phyloP scores from a whole-genome alignment of 768 basidiomycete genomes.

The Leccinum sublutescens region DNA sequence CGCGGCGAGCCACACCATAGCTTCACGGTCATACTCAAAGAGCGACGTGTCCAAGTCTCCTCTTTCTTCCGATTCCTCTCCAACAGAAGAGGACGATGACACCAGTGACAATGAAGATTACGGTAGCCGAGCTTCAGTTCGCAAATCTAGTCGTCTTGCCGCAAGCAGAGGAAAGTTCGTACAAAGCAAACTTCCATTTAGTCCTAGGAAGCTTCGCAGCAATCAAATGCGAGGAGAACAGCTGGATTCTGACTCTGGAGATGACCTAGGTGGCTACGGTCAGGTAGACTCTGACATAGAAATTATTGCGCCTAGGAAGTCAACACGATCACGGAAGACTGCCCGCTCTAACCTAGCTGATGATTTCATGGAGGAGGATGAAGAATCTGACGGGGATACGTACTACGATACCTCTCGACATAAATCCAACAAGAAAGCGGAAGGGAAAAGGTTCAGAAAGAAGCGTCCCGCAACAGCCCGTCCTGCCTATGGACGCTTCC shows the following conservation, averaged over 20 bases:
- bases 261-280: conserved; percentile 40
- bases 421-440: conserved; percentile 4
- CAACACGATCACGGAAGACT: conserved; percentile 45
- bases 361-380: conserved; percentile 24
- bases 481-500: conserved; percentile 51
- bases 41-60: conserved; percentile 12
- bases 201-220: conserved; percentile 60
- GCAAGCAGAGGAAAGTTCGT: neutral
- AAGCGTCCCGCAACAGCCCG: conserved; percentile 37
- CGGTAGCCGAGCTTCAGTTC: neutral
- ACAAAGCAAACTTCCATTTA: conserved; percentile 55
- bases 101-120: conserved; percentile 16
- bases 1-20: conserved; percentile 1
- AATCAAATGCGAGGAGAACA: conserved; percentile 23
- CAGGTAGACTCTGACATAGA: conserved; percentile 30
- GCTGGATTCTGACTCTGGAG: conserved; percentile 36
- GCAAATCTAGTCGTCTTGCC: conserved; percentile 21
- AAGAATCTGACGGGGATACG: conserved; percentile 33
- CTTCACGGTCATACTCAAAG: conserved; percentile 7
- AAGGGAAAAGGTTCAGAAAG: conserved; percentile 23
- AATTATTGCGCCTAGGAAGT: conserved; percentile 38
- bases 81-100: conserved; percentile 31
- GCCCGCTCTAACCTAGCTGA: conserved; percentile 38
- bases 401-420: conserved; percentile 32
- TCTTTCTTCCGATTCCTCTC: conserved; percentile 14